Evolutionary conservation across 257 asterid species (phyloP).

Genomic region (Solanum bulbocastanum): DNA sequence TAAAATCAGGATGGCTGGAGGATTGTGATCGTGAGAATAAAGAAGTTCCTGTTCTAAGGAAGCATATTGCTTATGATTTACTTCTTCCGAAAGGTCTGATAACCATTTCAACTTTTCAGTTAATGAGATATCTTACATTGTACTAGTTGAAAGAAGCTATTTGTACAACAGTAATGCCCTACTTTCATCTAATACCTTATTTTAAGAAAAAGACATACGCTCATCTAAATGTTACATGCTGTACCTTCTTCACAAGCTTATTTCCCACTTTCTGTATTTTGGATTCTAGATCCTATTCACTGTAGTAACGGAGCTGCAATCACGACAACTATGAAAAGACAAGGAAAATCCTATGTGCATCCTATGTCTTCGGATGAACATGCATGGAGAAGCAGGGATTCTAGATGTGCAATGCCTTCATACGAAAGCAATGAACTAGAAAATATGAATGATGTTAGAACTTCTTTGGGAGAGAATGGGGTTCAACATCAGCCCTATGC

Average conservation of each 20-base stretch:
- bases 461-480: slow-evolving; percentile 8
- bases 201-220: background rate
- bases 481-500: slow-evolving; percentile 17
- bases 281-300: slow-evolving; percentile 37
- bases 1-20: slow-evolving; percentile 80
- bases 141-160: background rate
- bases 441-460: slow-evolving; percentile 1
- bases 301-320: slow-evolving; percentile 28
- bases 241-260: background rate
- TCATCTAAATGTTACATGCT: background rate
- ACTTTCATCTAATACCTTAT: background rate
- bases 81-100: slow-evolving; percentile 79
- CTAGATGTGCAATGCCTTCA: slow-evolving; percentile 21
- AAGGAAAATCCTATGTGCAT: slow-evolving; percentile 36
- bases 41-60: slow-evolving; percentile 65
- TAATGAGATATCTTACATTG: background rate
- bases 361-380: slow-evolving; percentile 11
- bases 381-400: slow-evolving; percentile 13
- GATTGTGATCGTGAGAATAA: slow-evolving; percentile 64
- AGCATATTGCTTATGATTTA: slow-evolving; percentile 78
- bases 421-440: slow-evolving; percentile 26
- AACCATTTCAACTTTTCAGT: background rate
- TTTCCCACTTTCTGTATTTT: background rate
- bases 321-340: slow-evolving; percentile 22
- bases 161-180: background rate